Conservation (phyloP, 1,284 basidiomycete genomes). For the Chiua sp. region DNA sequence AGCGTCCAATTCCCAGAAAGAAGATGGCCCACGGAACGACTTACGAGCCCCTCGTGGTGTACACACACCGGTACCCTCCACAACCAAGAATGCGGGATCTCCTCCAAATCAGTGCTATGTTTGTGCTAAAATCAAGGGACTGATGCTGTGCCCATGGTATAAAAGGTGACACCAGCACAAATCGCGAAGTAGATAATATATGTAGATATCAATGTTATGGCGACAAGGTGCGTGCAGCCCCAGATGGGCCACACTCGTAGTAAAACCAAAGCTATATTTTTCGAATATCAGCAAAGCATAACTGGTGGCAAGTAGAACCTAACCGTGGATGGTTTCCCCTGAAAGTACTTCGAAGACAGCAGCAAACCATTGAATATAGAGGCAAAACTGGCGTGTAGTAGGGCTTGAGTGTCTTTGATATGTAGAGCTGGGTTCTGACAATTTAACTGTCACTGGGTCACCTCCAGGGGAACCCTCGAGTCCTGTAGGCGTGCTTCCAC, state of each 20-base stretch:
- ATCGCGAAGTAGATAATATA: background rate
- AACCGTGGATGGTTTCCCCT: background rate
- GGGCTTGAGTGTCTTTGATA: too few species aligned
- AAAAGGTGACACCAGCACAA: background rate
- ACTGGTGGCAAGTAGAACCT: background rate
- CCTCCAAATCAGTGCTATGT: background rate
- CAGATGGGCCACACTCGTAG: background rate
- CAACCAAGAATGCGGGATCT: background rate
- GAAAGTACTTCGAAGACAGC: background rate
- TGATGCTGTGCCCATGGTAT: background rate
- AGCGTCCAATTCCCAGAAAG: too few species aligned
- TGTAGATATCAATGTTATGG: background rate
- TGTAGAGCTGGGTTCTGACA: too few species aligned
- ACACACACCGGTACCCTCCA: background rate
- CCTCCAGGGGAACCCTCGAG: conserved; percentile 9
- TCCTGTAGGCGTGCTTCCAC: background rate
- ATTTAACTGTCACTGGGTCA: conserved; percentile 33
- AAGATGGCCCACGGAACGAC: background rate
- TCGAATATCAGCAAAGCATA: background rate
- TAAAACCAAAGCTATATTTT: background rate
- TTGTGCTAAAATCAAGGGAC: background rate
- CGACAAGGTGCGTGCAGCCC: background rate
- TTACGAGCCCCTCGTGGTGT: background rate
- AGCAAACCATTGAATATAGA: background rate
- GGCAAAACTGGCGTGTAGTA: background rate